Evolutionary conservation across 352 stramenopile genomes (phyloP).

Genomic region (Globisporangium emineosum): DNA sequence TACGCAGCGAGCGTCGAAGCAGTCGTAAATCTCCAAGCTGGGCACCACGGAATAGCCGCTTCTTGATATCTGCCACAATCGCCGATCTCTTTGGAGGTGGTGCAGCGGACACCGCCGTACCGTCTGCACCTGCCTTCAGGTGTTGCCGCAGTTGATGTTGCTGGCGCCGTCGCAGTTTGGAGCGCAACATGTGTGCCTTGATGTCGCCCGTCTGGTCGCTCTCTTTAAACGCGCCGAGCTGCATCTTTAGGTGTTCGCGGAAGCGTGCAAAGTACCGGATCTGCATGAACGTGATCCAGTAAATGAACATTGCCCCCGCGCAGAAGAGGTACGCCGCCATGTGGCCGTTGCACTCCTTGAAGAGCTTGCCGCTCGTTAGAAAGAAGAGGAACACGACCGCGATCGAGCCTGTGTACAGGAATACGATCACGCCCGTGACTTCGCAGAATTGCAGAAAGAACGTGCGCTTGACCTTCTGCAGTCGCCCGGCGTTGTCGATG

Average conservation of each 20-base stretch:
- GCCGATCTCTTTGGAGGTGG: constrained; percentile 26
- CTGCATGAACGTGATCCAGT: constrained; percentile 60
- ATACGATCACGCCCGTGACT: constrained; percentile 52
- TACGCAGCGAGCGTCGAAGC: constrained; percentile 50
- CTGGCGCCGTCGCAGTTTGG: constrained; percentile 48
- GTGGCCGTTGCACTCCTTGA: constrained; percentile 47
- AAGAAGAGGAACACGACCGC: constrained; percentile 55
- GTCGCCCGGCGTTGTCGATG: constrained; percentile 46
- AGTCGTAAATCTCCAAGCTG: constrained; percentile 64
- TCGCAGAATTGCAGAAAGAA: constrained; percentile 77
- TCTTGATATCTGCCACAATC: constrained; percentile 53
- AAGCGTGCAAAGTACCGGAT: constrained; percentile 74
- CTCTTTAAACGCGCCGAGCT: constrained; percentile 78
- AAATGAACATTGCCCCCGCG: constrained; percentile 40
- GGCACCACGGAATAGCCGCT: constrained; percentile 70
- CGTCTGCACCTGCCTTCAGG: constrained; percentile 16
- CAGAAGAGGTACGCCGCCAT: constrained; percentile 47
- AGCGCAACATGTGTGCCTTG: constrained; percentile 60
- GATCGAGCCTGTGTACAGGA: constrained; percentile 49
- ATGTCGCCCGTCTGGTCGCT: constrained; percentile 80
- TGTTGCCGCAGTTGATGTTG: constrained; percentile 31
- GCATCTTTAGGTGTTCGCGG: constrained; percentile 84
- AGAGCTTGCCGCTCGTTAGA: constrained; percentile 49
- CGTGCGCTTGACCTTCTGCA: constrained; percentile 80
- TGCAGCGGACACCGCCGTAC: neutral